Conservation (phyloP, 1,139 yeast genomes). For the Geotrichum candidum region DNA sequence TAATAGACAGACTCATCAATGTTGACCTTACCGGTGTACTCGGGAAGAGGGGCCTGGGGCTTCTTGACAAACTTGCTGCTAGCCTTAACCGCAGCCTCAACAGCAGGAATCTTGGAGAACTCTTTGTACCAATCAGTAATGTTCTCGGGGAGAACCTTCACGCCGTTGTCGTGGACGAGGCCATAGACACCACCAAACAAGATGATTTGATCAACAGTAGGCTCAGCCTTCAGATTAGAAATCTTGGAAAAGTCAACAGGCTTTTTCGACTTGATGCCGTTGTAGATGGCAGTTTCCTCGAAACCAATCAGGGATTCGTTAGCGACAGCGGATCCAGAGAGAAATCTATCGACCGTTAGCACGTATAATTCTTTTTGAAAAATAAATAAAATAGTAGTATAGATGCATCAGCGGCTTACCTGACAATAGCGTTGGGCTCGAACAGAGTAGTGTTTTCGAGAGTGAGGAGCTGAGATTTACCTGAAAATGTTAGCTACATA, state of each 20-base stretch:
- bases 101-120: slow-evolving; percentile 19
- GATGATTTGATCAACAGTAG: slow-evolving; percentile 23
- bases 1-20: slow-evolving; percentile 30
- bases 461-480: slow-evolving; percentile 6
- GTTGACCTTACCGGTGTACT: slow-evolving; percentile 53
- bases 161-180: slow-evolving; percentile 15
- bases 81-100: slow-evolving; percentile 20
- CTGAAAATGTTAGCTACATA: background rate
- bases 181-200: slow-evolving; percentile 18
- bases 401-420: slow-evolving; percentile 41
- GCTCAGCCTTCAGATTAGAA: slow-evolving; percentile 23
- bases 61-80: slow-evolving; percentile 10
- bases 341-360: slow-evolving; percentile 32
- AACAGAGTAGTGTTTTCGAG: slow-evolving; percentile 33
- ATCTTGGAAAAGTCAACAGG: slow-evolving; percentile 8
- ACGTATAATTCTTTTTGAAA: slow-evolving; percentile 22
- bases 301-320: slow-evolving; percentile 24
- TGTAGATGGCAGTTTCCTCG: slow-evolving; percentile 21
- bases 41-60: slow-evolving; percentile 33
- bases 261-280: slow-evolving; percentile 15
- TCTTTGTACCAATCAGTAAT: slow-evolving; percentile 13
- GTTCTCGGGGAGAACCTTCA: slow-evolving; percentile 11
- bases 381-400: slow-evolving; percentile 9
- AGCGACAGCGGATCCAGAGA: slow-evolving; percentile 31
- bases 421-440: slow-evolving; percentile 80